These are phyloP conservation scores for Lobulomyces angularis DNA, from an alignment of 192 early-diverging fungal species.

Conservation along the genomic window DNA sequence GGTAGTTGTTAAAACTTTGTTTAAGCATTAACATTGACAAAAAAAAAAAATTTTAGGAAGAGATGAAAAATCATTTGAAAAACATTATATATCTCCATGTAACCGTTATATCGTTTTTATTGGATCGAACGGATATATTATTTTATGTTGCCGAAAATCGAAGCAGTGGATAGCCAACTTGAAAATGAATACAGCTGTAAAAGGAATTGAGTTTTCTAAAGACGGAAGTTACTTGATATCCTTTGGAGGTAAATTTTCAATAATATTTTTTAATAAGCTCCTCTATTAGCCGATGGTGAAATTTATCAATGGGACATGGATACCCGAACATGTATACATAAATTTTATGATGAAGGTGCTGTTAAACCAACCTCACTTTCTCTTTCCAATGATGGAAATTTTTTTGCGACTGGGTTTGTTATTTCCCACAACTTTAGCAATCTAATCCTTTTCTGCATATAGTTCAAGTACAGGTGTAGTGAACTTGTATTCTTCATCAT, in stretches of 20 bases:
- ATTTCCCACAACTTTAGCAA: neutral
- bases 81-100: conserved; percentile 53
- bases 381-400: conserved; percentile 56
- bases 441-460: neutral
- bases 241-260: conserved; percentile 34
- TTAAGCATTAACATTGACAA: no score
- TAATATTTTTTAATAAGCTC: conserved; percentile 6
- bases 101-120: conserved; percentile 66
- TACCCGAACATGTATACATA: conserved; percentile 56
- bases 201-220: conserved; percentile 59
- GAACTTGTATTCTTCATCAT: conserved; percentile 61
- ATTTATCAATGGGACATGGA: conserved; percentile 84
- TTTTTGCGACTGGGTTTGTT: conserved; percentile 71
- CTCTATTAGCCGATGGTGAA: conserved; percentile 54
- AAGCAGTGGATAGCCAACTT: conserved; percentile 82
- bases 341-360: conserved; percentile 70
- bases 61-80: conserved; percentile 60
- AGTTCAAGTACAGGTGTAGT: conserved; percentile 71
- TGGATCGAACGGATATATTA: conserved; percentile 70
- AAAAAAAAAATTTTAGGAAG: no score
- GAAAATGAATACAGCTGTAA: conserved; percentile 70
- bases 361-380: conserved; percentile 62
- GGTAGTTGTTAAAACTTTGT: conserved; percentile 20
- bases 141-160: conserved; percentile 59
- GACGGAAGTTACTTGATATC: conserved; percentile 70